phyloP scores from a whole-genome alignment of 768 basidiomycete species.

The Pleurotus ostreatus region DNA sequence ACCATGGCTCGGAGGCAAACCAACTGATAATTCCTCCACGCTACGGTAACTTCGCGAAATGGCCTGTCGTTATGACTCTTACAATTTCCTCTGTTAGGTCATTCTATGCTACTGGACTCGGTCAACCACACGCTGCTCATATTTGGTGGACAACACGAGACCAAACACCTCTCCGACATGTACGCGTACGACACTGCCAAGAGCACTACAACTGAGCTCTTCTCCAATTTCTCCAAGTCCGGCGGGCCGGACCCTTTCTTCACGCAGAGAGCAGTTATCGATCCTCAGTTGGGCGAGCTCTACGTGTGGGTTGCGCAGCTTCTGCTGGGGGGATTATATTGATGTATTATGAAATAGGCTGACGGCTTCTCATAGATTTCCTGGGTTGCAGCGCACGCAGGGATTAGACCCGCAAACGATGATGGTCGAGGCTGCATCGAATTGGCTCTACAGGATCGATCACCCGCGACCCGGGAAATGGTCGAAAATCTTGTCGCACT shows the following conservation, averaged over 20 bases:
- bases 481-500: slow-evolving; percentile 43
- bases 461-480: slow-evolving; percentile 54
- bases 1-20: slow-evolving; percentile 20
- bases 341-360: background rate
- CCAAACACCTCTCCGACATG: slow-evolving; percentile 72
- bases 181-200: slow-evolving; percentile 63
- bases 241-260: slow-evolving; percentile 74
- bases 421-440: slow-evolving; percentile 44
- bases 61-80: background rate
- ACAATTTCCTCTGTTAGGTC: slow-evolving; percentile 36
- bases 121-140: slow-evolving; percentile 57
- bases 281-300: slow-evolving; percentile 58
- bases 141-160: slow-evolving; percentile 69
- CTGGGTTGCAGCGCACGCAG: slow-evolving; percentile 48
- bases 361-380: slow-evolving; percentile 40
- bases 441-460: slow-evolving; percentile 68
- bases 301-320: slow-evolving; percentile 53
- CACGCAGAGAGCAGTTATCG: slow-evolving; percentile 71
- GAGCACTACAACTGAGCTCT: slow-evolving; percentile 56
- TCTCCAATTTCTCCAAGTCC: slow-evolving; percentile 51
- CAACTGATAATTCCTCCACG: slow-evolving; percentile 52
- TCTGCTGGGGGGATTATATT: background rate
- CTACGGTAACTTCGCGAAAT: slow-evolving; percentile 39
- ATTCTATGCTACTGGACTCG: slow-evolving; percentile 79
- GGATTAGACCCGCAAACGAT: slow-evolving; percentile 35